Evolutionary conservation across 1,139 yeast species (phyloP).

Genomic region (Pichia sp.): DNA sequence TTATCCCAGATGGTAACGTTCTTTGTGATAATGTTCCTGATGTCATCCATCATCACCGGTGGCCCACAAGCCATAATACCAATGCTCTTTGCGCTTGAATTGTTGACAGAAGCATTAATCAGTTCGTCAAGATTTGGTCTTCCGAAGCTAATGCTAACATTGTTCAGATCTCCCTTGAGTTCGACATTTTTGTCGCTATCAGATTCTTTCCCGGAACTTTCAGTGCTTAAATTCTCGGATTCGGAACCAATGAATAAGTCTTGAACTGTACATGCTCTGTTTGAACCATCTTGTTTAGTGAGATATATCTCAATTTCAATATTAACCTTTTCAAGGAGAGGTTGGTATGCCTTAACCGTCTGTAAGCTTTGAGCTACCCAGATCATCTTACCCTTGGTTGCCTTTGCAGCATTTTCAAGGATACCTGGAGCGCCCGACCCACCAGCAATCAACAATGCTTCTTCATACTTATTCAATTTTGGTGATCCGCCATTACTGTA

Average conservation of each 20-base stretch:
- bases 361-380: constrained; percentile 12
- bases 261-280: neutral
- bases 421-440: constrained; percentile 39
- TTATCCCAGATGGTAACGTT: constrained; percentile 14
- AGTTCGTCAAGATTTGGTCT: constrained; percentile 40
- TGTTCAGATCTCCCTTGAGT: neutral
- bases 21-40: constrained; percentile 17
- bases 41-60: constrained; percentile 43
- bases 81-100: constrained; percentile 34
- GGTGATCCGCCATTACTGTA: constrained; percentile 39
- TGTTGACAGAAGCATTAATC: constrained; percentile 34
- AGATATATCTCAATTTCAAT: constrained; percentile 18
- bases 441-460: constrained; percentile 55
- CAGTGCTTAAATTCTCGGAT: constrained; percentile 1
- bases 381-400: constrained; percentile 6
- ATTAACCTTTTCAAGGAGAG: constrained; percentile 3
- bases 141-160: constrained; percentile 2
- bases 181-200: neutral
- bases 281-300: constrained; percentile 14
- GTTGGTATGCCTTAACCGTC: constrained; percentile 9
- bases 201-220: constrained; percentile 1
- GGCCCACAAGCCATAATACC: constrained; percentile 44
- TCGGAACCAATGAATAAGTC: neutral
- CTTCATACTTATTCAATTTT: constrained; percentile 43
- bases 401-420: constrained; percentile 1